phyloP scores from a whole-genome alignment of 2,329 filamentous ascomycete species.

The Purpureocillium takamizusanense region DNA sequence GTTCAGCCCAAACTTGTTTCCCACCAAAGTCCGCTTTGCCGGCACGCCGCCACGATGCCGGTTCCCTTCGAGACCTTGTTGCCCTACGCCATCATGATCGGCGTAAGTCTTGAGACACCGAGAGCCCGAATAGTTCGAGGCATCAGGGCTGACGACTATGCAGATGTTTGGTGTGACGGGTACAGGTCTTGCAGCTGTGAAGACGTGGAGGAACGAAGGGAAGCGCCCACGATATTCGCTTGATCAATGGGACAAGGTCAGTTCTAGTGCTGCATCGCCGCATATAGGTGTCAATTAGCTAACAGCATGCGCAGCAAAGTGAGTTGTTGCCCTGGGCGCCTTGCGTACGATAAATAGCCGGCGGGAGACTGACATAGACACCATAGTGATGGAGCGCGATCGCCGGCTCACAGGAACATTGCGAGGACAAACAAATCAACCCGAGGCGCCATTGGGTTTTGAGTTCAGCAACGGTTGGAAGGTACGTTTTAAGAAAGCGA shows the following conservation, averaged over 20 bases:
- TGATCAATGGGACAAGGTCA: slow-evolving; percentile 55
- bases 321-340: slow-evolving; percentile 12
- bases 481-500: slow-evolving; percentile 25
- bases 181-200: slow-evolving; percentile 47
- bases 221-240: slow-evolving; percentile 51
- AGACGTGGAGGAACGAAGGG: slow-evolving; percentile 49
- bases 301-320: slow-evolving; percentile 43
- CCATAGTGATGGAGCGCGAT: slow-evolving; percentile 56
- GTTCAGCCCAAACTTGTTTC: background rate
- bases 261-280: slow-evolving; percentile 7
- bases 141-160: slow-evolving; percentile 13
- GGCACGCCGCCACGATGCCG: slow-evolving; percentile 38
- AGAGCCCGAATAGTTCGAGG: slow-evolving; percentile 4
- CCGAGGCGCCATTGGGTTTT: slow-evolving; percentile 48
- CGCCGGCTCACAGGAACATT: slow-evolving; percentile 49
- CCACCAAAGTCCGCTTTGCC: slow-evolving; percentile 18
- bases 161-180: slow-evolving; percentile 58
- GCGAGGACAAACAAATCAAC: slow-evolving; percentile 47
- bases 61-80: slow-evolving; percentile 56
- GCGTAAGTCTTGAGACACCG: slow-evolving; percentile 45
- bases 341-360: background rate
- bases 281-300: slow-evolving; percentile 9
- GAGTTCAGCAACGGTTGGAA: slow-evolving; percentile 57
- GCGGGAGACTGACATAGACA: slow-evolving; percentile 1
- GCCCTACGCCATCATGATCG: slow-evolving; percentile 56